These are phyloP conservation scores for Hypoxylon sp. DNA, from an alignment of 2,329 filamentous ascomycete genomes.

Conservation along the genomic window DNA sequence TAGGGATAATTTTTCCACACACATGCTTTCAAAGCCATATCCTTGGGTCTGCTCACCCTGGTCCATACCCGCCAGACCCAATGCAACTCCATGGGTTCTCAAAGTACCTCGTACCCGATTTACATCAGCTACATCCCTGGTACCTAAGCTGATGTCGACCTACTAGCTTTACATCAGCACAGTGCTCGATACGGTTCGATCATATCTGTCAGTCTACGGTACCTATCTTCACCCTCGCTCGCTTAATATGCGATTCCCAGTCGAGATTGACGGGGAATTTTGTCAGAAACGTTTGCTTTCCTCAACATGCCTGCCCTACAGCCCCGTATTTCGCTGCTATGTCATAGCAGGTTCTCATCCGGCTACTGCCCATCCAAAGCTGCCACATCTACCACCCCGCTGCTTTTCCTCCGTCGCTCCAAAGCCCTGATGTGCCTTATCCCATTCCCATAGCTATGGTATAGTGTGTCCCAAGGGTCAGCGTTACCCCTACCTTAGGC, in stretches of 20 bases:
- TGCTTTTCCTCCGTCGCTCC: conserved; percentile 28
- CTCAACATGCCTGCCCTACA: conserved; percentile 38
- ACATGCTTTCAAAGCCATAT: conserved; percentile 36
- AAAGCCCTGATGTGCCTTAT: conserved; percentile 44
- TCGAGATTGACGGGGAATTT: conserved; percentile 42
- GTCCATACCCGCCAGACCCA: conserved; percentile 35
- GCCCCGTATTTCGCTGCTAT: conserved; percentile 41
- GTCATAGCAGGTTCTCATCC: conserved; percentile 22
- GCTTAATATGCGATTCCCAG: conserved; percentile 42
- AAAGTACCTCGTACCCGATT: conserved; percentile 42
- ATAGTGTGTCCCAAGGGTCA: conserved; percentile 31
- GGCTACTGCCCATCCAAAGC: conserved; percentile 31
- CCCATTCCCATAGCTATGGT: conserved; percentile 33
- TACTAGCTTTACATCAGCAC: conserved; percentile 31
- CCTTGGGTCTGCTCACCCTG: conserved; percentile 42
- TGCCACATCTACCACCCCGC: conserved; percentile 41
- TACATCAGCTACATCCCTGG: conserved; percentile 33
- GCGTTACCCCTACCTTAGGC: conserved; percentile 42
- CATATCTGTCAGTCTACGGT: conserved; percentile 29
- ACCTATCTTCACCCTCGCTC: conserved; percentile 36
- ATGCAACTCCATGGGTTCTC: conserved; percentile 40
- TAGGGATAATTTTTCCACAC: conserved; percentile 42
- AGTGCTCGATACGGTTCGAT: conserved; percentile 37
- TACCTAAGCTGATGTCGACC: conserved; percentile 31
- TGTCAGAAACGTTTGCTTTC: conserved; percentile 34